These are phyloP conservation scores for Macrophomina pseudophaseolina DNA, from an alignment of 2,329 filamentous ascomycete species.

Conservation along the genomic window DNA sequence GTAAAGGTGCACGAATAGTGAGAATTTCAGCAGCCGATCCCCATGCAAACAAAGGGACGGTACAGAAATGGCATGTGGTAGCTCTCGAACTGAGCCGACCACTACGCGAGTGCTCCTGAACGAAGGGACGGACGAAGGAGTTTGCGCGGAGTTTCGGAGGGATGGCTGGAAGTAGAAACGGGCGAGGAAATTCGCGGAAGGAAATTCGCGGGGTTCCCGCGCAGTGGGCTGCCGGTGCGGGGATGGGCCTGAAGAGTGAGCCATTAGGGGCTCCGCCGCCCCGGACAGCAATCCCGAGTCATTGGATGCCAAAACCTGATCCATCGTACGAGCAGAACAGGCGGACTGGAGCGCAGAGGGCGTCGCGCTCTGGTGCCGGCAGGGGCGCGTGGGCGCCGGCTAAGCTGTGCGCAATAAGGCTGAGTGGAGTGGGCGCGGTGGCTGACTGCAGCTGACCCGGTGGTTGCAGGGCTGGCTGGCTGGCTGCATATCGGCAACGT, in stretches of 20 bases:
- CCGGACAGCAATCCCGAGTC: slow-evolving; percentile 14
- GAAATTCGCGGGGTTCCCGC: slow-evolving; percentile 15
- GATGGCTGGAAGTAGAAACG: neutral
- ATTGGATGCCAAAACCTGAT: neutral
- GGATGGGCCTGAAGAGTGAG: neutral
- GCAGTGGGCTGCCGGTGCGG: slow-evolving; percentile 11
- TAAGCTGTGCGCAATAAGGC: slow-evolving; percentile 9
- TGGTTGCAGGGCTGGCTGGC: neutral
- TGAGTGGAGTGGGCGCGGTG: neutral
- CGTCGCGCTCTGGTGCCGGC: neutral
- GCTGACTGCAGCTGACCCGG: slow-evolving; percentile 17
- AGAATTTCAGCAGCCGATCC: too few relatives aligned
- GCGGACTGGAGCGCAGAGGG: neutral
- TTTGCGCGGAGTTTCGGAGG: neutral
- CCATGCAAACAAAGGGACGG: too few relatives aligned
- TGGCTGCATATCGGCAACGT: neutral
- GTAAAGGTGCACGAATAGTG: too few relatives aligned
- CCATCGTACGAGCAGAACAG: neutral
- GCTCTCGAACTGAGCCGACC: neutral
- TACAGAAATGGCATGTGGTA: neutral
- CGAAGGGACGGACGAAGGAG: neutral
- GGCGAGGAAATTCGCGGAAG: neutral
- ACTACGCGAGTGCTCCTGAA: neutral
- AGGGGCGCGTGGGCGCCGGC: neutral
- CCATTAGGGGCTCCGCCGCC: slow-evolving; percentile 4